Evolutionary conservation across 2,329 filamentous ascomycete genomes (phyloP).

Genomic region (Tolypocladium album): DNA sequence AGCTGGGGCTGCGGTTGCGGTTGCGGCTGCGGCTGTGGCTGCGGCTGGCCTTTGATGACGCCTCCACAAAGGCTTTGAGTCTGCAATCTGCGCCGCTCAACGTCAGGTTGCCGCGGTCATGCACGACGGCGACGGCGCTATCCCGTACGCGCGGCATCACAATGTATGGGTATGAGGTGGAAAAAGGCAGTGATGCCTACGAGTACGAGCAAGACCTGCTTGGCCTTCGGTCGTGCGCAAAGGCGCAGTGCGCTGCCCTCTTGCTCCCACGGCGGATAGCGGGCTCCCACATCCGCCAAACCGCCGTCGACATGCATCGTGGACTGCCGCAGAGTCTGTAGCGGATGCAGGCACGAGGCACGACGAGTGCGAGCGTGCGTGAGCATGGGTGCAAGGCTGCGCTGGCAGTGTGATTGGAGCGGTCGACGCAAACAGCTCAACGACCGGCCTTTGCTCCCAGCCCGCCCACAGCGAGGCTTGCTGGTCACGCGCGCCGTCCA

Average conservation of each 20-base stretch:
- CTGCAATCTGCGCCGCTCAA: not conserved
- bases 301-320: not conserved
- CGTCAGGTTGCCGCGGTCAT: not conserved
- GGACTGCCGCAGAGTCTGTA: not conserved
- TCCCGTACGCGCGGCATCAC: not conserved
- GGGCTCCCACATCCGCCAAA: not conserved
- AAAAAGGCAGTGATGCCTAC: not conserved
- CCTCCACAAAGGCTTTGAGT: not conserved
- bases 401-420: not conserved
- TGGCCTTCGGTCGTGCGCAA: not conserved
- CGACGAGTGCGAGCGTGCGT: not conserved
- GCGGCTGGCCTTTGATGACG: not conserved
- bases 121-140: not conserved
- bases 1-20: not conserved
- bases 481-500: not conserved
- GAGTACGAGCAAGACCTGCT: not conserved
- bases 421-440: not conserved
- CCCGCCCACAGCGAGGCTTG: not conserved
- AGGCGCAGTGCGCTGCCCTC: not conserved
- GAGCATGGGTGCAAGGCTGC: not conserved
- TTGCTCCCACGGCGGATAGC: not conserved
- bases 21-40: not conserved
- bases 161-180: no score
- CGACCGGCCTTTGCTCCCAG: not conserved
- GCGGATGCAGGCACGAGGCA: slow-evolving; percentile 1